Conservation (phyloP, 352 stramenopile genomes). For the Phytophthora constricta region DNA sequence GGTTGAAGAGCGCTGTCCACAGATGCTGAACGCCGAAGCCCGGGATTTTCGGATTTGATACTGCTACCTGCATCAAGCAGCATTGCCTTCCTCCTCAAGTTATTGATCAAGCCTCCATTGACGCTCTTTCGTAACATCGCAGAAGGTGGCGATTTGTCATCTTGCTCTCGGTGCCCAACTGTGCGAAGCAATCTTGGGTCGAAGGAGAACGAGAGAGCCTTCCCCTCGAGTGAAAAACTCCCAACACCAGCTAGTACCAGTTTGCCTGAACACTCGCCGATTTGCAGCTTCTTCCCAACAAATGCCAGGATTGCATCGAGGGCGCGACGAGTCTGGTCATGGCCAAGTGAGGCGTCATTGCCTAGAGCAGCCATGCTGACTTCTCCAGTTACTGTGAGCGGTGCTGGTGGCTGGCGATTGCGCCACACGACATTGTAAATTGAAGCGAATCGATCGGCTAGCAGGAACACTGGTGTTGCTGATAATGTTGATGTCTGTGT, state of each 20-base stretch:
- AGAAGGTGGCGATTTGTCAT: slow-evolving; percentile 14
- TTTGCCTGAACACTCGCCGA: slow-evolving; percentile 26
- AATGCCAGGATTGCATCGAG: slow-evolving; percentile 55
- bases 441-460: slow-evolving; percentile 57
- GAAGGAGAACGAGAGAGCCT: slow-evolving; percentile 55
- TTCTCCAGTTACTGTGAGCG: slow-evolving; percentile 47
- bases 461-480: slow-evolving; percentile 49
- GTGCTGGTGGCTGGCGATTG: slow-evolving; percentile 45
- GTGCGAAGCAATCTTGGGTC: slow-evolving; percentile 41
- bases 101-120: background rate
- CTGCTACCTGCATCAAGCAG: slow-evolving; percentile 1
- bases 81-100: slow-evolving; percentile 17
- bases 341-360: slow-evolving; percentile 44
- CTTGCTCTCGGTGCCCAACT: slow-evolving; percentile 16
- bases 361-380: slow-evolving; percentile 59
- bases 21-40: slow-evolving; percentile 29
- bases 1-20: slow-evolving; percentile 18
- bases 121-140: slow-evolving; percentile 19
- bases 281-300: slow-evolving; percentile 49
- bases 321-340: slow-evolving; percentile 48
- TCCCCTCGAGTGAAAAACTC: slow-evolving; percentile 50
- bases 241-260: slow-evolving; percentile 46
- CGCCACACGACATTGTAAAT: slow-evolving; percentile 49
- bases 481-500: slow-evolving; percentile 28
- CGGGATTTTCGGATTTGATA: background rate